Base-by-base conservation (phyloP, 805 yeast species). In the Zygosaccharomyces gambellarensis region DNA sequence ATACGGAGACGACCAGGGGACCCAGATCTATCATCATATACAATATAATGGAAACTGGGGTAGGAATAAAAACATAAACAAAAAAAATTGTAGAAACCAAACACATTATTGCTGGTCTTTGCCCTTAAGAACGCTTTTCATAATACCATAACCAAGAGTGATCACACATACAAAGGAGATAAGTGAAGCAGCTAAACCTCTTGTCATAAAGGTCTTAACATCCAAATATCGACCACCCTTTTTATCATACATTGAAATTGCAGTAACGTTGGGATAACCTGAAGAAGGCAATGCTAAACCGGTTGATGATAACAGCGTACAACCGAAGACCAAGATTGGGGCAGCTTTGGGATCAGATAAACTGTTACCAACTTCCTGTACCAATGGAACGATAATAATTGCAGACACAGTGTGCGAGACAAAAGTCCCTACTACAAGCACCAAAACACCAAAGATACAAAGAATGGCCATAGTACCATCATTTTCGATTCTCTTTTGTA, bases 201-300 rank as follows among this genome's bases (percentile, higher is more conserved):
- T 79, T 4, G 87, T 83, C 47, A 92, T 86, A 64, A 92, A 94
- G 3, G 87, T 85, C 25, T 77, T 73, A 31, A 90, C 97, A 8
- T 84, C 82, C 57, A 92, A 72, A 62, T 90, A 92, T 25, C 95
- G 87, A 44, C 82, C 80, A n/a, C 97, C 97, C 43, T 89, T 78
- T 54, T 87, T 94, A 64, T 92, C 96, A 2, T 90, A 80, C 85
- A 88, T 84, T 54, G 97, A 88, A 52, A 94, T 88, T 0, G 98
- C 99, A 0, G 98, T 90, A 32, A 94, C 96, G 63, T 94, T 92
- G n/a, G 99, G 99, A 76, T 94, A 94, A 0, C 99, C 98, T 0
- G 95, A 85, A 0, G 98, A 90, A 2, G 98, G 97, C 49, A 92
- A 75, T 4, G 96, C 98, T 98, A 92, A 94, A 50, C 98, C 99